phyloP scores from a whole-genome alignment of 495 filamentous ascomycete genomes.

The Thozetella sp. region DNA sequence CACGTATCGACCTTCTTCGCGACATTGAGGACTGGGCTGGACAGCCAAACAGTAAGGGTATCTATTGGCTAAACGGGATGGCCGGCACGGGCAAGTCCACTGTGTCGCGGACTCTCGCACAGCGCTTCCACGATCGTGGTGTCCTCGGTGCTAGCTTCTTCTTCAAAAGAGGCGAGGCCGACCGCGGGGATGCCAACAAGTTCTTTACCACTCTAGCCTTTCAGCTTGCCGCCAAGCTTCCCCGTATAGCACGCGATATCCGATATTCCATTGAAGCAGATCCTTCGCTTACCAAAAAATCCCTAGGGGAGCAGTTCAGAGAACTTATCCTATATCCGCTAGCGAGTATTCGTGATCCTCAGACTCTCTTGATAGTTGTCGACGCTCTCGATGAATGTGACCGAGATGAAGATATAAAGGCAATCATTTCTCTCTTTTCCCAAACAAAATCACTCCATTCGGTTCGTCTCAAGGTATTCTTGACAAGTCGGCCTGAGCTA shows the following conservation, averaged over 20 bases:
- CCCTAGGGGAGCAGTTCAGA: constrained; percentile 39
- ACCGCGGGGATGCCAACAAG: constrained; percentile 30
- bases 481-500: constrained; percentile 24
- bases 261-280: constrained; percentile 1
- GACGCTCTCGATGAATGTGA: constrained; percentile 55
- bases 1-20: constrained; percentile 20
- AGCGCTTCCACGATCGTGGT: not conserved
- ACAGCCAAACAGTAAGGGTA: constrained; percentile 11
- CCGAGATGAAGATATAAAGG: constrained; percentile 29
- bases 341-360: not conserved
- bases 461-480: constrained; percentile 8
- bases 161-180: constrained; percentile 42
- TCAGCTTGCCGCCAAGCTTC: constrained; percentile 30
- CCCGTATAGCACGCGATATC: constrained; percentile 13
- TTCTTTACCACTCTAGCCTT: constrained; percentile 41
- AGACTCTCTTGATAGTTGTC: constrained; percentile 38
- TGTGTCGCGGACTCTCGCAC: constrained; percentile 30
- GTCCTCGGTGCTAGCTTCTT: constrained; percentile 34
- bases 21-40: constrained; percentile 6
- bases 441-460: constrained; percentile 5
- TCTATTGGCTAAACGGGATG: constrained; percentile 40
- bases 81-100: constrained; percentile 41
- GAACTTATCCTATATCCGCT: not conserved
- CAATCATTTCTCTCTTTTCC: constrained; percentile 34
- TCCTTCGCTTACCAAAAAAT: constrained; percentile 15